Evolutionary conservation across 2,329 filamentous ascomycete species (phyloP).

Genomic region (Seiridium cupressi): DNA sequence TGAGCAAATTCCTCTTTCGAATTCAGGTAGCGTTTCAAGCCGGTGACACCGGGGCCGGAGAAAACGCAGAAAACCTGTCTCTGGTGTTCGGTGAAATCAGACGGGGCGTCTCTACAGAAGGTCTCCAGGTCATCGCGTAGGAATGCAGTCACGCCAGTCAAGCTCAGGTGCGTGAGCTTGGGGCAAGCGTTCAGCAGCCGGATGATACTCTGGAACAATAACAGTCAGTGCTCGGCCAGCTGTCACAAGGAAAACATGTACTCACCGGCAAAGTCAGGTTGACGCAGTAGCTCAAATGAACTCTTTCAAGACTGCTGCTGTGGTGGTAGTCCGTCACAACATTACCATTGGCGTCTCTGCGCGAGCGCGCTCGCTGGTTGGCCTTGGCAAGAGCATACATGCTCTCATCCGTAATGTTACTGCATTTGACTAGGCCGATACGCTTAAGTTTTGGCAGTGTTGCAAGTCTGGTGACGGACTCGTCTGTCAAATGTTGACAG

Average conservation of each 20-base stretch:
- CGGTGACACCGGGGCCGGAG: conserved; percentile 78
- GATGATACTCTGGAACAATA: conserved; percentile 71
- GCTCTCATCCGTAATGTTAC: conserved; percentile 83
- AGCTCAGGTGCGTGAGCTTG: conserved; percentile 86
- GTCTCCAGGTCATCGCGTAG: conserved; percentile 77
- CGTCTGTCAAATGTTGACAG: conserved; percentile 83
- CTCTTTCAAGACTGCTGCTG: conserved; percentile 75
- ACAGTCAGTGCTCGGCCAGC: conserved; percentile 15
- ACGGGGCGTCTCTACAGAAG: conserved; percentile 84
- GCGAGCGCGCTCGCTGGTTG: conserved; percentile 50
- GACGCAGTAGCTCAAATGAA: conserved; percentile 94
- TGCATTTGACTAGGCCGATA: conserved; percentile 93
- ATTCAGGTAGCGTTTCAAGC: conserved; percentile 78
- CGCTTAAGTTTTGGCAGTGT: conserved; percentile 88
- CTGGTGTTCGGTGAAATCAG: conserved; percentile 95
- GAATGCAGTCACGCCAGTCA: conserved; percentile 92
- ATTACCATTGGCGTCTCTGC: conserved; percentile 47
- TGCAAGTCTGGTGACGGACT: conserved; percentile 80
- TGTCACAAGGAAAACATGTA: conserved; percentile 11
- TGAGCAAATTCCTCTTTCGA: conserved; percentile 45
- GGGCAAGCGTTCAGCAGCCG: conserved; percentile 86
- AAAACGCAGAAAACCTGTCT: conserved; percentile 97
- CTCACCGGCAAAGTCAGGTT: conserved; percentile 78
- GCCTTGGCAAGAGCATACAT: conserved; percentile 80
- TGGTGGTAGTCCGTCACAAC: conserved; percentile 53